Evolutionary conservation across 805 yeast genomes (phyloP).

Genomic region (Candida insectalens): DNA sequence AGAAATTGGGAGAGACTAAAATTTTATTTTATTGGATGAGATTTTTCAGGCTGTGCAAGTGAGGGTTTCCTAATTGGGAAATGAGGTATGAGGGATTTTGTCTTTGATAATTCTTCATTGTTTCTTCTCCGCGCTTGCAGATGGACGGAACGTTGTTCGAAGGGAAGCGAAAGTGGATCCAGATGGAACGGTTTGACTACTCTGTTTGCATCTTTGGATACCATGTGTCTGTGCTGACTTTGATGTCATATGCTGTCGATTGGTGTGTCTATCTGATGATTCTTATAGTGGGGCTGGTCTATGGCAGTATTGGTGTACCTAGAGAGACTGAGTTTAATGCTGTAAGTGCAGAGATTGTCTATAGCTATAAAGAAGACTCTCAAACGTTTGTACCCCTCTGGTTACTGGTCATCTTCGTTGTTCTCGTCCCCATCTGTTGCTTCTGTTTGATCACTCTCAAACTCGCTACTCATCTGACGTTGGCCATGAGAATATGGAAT

Average conservation of each 20-base stretch:
- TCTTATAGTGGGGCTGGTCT: slow-evolving; percentile 17
- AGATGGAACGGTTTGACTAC: no score
- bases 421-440: slow-evolving; percentile 25
- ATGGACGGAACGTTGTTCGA: no score
- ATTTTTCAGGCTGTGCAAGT: neutral
- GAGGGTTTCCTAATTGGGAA: no score
- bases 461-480: neutral
- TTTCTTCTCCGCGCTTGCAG: no score
- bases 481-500: slow-evolving; percentile 29
- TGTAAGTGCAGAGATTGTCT: slow-evolving; percentile 23
- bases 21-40: neutral
- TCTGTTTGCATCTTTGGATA: slow-evolving; percentile 4
- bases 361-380: slow-evolving; percentile 25
- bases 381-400: slow-evolving; percentile 25
- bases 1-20: no score
- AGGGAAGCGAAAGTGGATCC: no score
- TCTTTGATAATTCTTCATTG: no score
- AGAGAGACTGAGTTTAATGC: slow-evolving; percentile 31
- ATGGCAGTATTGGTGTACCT: slow-evolving; percentile 27
- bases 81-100: no score
- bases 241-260: slow-evolving; percentile 22
- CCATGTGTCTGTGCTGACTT: slow-evolving; percentile 20
- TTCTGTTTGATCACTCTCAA: slow-evolving; percentile 13
- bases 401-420: slow-evolving; percentile 20
- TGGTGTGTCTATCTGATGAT: slow-evolving; percentile 21